A percentile compares a stretch with the other conserved stretches of the same genome.
Evolutionary conservation across 1,139 yeast species (phyloP).

Genomic region (Geotrichum citri-aurantii): DNA sequence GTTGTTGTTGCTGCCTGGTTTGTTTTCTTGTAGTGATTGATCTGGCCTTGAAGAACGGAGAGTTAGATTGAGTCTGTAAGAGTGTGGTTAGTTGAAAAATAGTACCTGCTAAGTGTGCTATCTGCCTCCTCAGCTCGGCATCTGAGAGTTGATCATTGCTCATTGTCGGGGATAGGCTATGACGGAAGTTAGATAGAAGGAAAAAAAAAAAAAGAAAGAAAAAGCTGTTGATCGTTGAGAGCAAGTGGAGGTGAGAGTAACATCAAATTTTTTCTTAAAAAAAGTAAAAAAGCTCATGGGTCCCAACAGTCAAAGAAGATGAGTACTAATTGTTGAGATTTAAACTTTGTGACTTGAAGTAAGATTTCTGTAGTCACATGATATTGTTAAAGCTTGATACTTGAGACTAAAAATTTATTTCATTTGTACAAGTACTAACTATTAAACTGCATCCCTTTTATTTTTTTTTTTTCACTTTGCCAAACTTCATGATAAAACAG

Average conservation of each 20-base stretch:
- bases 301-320: background rate
- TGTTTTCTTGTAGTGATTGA: constrained; percentile 11
- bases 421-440: too few species aligned
- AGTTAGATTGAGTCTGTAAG: background rate
- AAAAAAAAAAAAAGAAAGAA: background rate
- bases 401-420: background rate
- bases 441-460: too few species aligned
- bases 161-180: background rate
- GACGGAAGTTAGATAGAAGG: background rate
- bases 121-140: constrained; percentile 16
- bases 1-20: background rate
- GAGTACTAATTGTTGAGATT: too few species aligned
- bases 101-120: constrained; percentile 17
- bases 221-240: background rate
- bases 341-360: too few species aligned
- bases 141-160: constrained; percentile 2
- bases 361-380: too few species aligned
- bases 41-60: constrained; percentile 11
- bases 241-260: background rate
- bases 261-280: background rate
- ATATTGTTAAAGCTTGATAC: too few species aligned
- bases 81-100: background rate
- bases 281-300: background rate
- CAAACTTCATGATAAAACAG: too few species aligned
- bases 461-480: too few species aligned